Evolutionary conservation across 257 asterid species (phyloP).

Genomic region (Solanum medicagineum): DNA sequence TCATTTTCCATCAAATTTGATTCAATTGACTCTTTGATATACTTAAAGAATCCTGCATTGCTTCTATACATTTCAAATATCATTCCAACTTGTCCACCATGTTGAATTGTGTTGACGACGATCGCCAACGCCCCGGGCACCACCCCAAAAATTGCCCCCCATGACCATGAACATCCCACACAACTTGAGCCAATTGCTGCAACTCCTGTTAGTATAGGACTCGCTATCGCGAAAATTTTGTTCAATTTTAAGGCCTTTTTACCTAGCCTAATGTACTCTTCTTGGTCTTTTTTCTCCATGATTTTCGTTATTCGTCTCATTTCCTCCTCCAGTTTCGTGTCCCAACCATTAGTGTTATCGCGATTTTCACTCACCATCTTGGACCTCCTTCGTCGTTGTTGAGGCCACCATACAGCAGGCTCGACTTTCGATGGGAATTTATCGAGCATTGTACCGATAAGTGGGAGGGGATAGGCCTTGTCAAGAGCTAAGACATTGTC

Average conservation of each 20-base stretch:
- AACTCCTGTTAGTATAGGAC: constrained; percentile 43
- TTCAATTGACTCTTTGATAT: constrained; percentile 48
- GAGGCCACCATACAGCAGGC: constrained; percentile 57
- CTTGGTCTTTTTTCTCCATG: constrained; percentile 25
- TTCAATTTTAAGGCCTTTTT: constrained; percentile 40
- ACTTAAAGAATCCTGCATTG: constrained; percentile 57
- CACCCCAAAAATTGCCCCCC: constrained; percentile 31
- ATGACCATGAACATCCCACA: constrained; percentile 17
- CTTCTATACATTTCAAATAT: constrained; percentile 67
- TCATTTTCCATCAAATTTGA: constrained; percentile 33
- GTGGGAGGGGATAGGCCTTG: constrained; percentile 45
- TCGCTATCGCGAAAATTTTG: constrained; percentile 26
- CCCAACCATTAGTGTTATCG: constrained; percentile 32
- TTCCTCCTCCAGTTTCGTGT: constrained; percentile 33
- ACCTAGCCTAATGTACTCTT: constrained; percentile 39
- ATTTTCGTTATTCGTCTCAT: constrained; percentile 28
- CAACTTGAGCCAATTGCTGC: constrained; percentile 44
- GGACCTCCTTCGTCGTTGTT: background rate
- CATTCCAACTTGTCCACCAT: constrained; percentile 80
- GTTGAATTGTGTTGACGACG: constrained; percentile 46
- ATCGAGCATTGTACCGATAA: constrained; percentile 22
- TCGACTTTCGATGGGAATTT: constrained; percentile 20
- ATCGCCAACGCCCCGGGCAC: constrained; percentile 54
- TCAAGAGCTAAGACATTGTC: constrained; percentile 54
- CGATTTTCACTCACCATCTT: background rate